phyloP scores from a whole-genome alignment of 371 early-diverging fungal species.

The Mortierella sp. region DNA sequence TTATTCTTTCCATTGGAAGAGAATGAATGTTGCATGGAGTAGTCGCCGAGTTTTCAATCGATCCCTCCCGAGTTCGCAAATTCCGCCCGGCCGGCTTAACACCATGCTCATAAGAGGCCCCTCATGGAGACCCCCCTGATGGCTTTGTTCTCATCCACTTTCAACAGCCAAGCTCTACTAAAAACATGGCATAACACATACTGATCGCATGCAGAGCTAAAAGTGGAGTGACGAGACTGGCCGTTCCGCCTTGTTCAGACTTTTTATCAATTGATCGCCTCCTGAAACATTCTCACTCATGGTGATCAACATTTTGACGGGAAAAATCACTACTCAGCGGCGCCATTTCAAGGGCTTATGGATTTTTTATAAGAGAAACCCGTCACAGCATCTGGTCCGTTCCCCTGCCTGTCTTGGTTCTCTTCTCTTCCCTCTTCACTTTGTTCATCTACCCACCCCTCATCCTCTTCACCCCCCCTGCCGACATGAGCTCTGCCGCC shows the following conservation, averaged over 20 bases:
- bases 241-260: neutral
- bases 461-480: neutral
- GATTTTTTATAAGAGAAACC: too few species aligned
- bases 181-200: neutral
- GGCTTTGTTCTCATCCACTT: slow-evolving; percentile 12
- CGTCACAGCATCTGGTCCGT: too few species aligned
- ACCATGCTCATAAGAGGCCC: neutral
- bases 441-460: neutral
- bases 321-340: too few species aligned
- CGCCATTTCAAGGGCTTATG: too few species aligned
- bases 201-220: neutral
- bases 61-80: slow-evolving; percentile 4
- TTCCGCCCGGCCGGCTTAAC: neutral
- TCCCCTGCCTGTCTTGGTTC: neutral
- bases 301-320: too few species aligned
- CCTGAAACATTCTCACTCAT: neutral
- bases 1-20: neutral
- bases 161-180: neutral
- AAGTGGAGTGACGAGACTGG: neutral
- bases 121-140: slow-evolving; percentile 10
- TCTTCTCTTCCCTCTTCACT: neutral
- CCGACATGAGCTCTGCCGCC: neutral
- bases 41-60: neutral
- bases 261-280: slow-evolving; percentile 7
- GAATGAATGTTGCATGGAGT: neutral